Evolutionary conservation across 2,329 filamentous ascomycete species (phyloP), one percentile per base, ranked within the genome.

Genomic region (Colletotrichum falcatum): DNA sequence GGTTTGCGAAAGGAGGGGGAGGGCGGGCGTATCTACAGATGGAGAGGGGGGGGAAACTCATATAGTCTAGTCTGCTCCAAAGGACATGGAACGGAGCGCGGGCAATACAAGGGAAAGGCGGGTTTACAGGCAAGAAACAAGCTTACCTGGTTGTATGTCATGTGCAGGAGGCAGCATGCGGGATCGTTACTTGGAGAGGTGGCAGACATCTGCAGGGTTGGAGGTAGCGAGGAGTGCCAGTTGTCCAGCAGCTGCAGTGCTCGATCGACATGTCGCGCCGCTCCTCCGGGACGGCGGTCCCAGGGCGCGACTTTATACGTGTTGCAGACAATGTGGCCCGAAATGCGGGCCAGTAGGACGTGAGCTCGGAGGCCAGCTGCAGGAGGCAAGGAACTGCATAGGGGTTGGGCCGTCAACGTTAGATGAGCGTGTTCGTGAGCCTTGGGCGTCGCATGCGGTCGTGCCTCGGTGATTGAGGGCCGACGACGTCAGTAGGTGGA

Each of bases 251-350:
- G 79, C 26, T 75, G 74, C 20, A 86, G 76, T 3, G 83, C 81
- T 51, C 79, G 79, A 14, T 83, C 80, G 5, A 84, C 78, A 44
- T 79, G 80, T 16, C 75, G 76, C 8, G 76, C 73, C 1, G 79
- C 74, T 14, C 75, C 77, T 14, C 72, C 68, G 30, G 72, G 66
- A 65, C 73, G 68, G 49, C 68, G 69, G 59, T 75, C 76, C 70
- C 73, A 76, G 0, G 81, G 79, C 14, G 82, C 79, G 51, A 83
- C 76, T 23, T 81, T 79, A 72, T 84, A 85, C 3, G 83, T 83
- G 72, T 85, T 84, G 72, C 82, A 81, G 7, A 86, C 82, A 37
- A 87, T 83, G 71, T 85, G 81, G 30, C 82, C 81, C 3, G 84
- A 85, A 55, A 87, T 85, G 28, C 79, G 81, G 3, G 83, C 80